A percentile compares a stretch with the other conserved stretches of the same genome.
phyloP scores from a whole-genome alignment of 2,329 filamentous ascomycete genomes.

The Orbilia ellipsospora region DNA sequence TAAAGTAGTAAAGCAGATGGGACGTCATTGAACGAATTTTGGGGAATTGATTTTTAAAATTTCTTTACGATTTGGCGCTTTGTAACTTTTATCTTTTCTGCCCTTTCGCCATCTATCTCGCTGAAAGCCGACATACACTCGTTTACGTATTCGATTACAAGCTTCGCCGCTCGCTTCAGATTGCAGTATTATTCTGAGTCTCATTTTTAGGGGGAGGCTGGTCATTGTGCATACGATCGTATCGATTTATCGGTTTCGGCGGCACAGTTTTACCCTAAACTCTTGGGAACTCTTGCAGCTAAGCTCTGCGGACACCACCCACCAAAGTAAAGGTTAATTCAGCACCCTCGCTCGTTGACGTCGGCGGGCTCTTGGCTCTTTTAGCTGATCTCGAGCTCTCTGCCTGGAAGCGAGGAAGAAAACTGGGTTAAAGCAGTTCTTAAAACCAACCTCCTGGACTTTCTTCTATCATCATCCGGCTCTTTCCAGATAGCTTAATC shows the following conservation, averaged over 20 bases:
- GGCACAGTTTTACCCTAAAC: constrained; percentile 7
- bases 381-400: constrained; percentile 12
- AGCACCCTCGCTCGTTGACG: constrained; percentile 34
- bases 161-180: constrained; percentile 14
- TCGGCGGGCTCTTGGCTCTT: constrained; percentile 22
- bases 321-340: background rate
- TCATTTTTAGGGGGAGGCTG: no score
- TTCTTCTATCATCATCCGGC: constrained; percentile 13
- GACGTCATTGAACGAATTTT: no score
- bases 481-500: constrained; percentile 1
- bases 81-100: no score
- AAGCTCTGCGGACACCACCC: background rate
- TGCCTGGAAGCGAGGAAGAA: constrained; percentile 6
- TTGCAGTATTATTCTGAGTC: constrained; percentile 9
- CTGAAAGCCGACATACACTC: no score
- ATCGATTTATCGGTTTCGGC: constrained; percentile 7
- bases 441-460: background rate
- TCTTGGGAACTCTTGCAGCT: constrained; percentile 47
- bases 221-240: no score
- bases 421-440: no score
- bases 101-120: no score
- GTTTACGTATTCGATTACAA: no score
- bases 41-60: no score
- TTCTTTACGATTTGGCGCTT: no score
- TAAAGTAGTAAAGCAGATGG: no score